Evolutionary conservation across 2,329 filamentous ascomycete genomes (phyloP), one percentile per base, ranked within the genome.

Genomic region (Didymella pomorum): DNA sequence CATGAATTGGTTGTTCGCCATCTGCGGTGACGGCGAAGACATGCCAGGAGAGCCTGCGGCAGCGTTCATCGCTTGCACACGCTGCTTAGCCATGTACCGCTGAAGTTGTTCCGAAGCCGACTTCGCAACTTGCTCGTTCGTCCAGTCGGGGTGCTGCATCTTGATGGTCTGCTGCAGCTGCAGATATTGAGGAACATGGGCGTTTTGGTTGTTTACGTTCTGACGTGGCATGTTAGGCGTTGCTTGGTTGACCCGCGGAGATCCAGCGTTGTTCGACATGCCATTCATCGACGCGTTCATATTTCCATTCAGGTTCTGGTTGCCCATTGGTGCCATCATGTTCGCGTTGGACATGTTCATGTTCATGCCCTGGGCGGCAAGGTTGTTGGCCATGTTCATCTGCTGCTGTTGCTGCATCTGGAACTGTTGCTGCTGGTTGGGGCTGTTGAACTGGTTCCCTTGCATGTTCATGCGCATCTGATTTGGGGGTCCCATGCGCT

Each of bases 401-500:
- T 53, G 51, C 54, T 76, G 73, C 50, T 77, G 75, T 45, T 76
- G 74, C 44, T 75, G 73, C 54, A 73, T 29, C 43, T 60, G 58
- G 8, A 48, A 72, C 51, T 77, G 75, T 44, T 76, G 74, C 54
- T 75, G 72, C 42, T 74, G 70, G 25, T 70, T 73, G 50, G 66
- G 58, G 31, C 69, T 71, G 10, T 67, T 64, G 48, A 71, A 73
- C 51, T 76, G 73, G 31, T 69, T 66, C 51, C 71, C 66, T 58
- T 77, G 76, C 73, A 79, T 77, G 16, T 71, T 71, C 66, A 78
- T 73, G 12, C 75, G 74, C 63, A 76, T 69, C 53, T 76, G 72
- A 44, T 78, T 74, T 14, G 73, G 75, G 60, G 77, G 77, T 42
- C 67, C 69, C 79, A 91, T 84, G 53, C 89, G 84, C 52, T 86